Percentiles rank a stretch among this genome's conserved stretches.
Evolutionary conservation across 257 asterid genomes (phyloP).

Genomic region (Solanum virginianum): DNA sequence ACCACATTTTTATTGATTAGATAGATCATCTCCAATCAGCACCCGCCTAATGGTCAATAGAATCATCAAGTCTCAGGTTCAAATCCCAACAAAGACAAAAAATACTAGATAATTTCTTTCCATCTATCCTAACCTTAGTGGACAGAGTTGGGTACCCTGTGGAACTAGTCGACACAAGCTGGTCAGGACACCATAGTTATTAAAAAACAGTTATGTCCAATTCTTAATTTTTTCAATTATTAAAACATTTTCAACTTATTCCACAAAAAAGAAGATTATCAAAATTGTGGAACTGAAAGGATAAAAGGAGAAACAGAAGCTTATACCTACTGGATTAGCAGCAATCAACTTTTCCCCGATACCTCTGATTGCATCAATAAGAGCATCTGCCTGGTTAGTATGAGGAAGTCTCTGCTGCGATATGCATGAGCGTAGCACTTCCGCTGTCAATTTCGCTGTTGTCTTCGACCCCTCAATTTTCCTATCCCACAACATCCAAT

Average conservation of each 20-base stretch:
- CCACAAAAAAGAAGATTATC: not conserved
- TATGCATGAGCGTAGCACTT: conserved; percentile 80
- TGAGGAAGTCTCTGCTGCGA: conserved; percentile 89
- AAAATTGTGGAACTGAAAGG: not conserved
- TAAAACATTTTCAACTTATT: not conserved
- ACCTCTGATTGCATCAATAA: conserved; percentile 66
- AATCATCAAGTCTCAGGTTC: not conserved
- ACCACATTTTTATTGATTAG: not conserved
- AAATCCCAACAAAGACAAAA: not conserved
- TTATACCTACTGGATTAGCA: conserved; percentile 83
- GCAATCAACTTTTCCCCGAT: conserved; percentile 79
- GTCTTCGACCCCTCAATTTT: conserved; percentile 95
- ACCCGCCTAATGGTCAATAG: not conserved
- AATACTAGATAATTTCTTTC: not conserved
- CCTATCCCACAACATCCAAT: conserved; percentile 20
- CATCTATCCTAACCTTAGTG: not conserved
- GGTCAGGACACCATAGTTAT: not conserved
- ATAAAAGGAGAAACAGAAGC: not conserved
- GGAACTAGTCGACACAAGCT: not conserved
- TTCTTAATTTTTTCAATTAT: not conserved
- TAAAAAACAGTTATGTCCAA: not conserved
- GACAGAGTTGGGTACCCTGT: not conserved
- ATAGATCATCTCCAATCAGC: not conserved
- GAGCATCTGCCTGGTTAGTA: conserved; percentile 72
- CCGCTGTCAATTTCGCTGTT: conserved; percentile 85